Evolutionary conservation across 2,329 filamentous ascomycete species (phyloP).

Genomic region (Lojkania enalia): DNA sequence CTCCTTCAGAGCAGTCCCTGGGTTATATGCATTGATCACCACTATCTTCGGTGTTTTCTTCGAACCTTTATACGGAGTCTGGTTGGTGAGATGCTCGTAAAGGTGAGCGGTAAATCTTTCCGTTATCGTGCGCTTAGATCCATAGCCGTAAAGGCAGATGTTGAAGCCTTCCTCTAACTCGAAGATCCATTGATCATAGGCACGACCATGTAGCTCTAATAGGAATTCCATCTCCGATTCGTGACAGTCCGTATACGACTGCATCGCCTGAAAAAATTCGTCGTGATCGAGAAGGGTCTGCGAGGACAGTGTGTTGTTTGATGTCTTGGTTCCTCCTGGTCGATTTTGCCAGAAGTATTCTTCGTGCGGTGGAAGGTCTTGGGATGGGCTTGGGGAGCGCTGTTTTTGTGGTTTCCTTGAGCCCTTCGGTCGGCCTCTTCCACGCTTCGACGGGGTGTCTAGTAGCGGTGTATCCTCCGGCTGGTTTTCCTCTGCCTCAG

Average conservation of each 20-base stretch:
- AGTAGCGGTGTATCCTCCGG: constrained; percentile 41
- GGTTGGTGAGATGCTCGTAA: constrained; percentile 51
- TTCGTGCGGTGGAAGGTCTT: constrained; percentile 83
- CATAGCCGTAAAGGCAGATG: constrained; percentile 88
- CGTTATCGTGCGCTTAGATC: constrained; percentile 79
- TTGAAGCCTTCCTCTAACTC: constrained; percentile 87
- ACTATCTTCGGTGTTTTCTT: constrained; percentile 65
- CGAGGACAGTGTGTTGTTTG: constrained; percentile 78
- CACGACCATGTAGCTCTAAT: constrained; percentile 73
- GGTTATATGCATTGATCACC: constrained; percentile 82
- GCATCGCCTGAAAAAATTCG: constrained; percentile 78
- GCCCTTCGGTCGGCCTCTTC: constrained; percentile 53
- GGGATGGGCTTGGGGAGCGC: constrained; percentile 76
- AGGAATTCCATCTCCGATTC: constrained; percentile 70
- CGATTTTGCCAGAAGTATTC: constrained; percentile 93
- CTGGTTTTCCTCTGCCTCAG: constrained; percentile 20
- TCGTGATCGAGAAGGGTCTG: constrained; percentile 83
- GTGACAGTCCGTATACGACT: constrained; percentile 69
- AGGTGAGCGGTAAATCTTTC: constrained; percentile 74
- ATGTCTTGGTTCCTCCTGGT: constrained; percentile 78
- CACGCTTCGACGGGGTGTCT: constrained; percentile 59
- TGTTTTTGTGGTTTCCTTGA: constrained; percentile 60
- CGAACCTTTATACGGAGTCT: constrained; percentile 30
- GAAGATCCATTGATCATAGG: constrained; percentile 90
- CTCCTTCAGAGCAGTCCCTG: constrained; percentile 67